Evolutionary conservation across 2,329 filamentous ascomycete species (phyloP), one percentile per base, ranked within the genome.

Genomic region (Venturia pyrina): DNA sequence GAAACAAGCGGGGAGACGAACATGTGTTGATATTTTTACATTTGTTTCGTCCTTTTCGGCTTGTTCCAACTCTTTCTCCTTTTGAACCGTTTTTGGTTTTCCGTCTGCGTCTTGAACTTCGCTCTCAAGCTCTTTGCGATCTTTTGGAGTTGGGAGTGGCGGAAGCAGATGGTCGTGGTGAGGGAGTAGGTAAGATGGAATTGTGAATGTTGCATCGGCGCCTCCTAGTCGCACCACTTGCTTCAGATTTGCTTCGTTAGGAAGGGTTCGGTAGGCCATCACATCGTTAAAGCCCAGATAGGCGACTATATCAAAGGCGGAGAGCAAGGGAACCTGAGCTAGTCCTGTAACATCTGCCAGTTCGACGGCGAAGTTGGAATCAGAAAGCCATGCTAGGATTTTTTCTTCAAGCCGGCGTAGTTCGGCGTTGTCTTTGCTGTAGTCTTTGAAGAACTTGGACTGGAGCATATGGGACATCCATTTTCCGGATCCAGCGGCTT

Each of bases 151-250:
- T 1, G 78, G 76, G 21, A 71, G 70, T 0, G 73, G 67, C 7
- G 82, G 82, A 15, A 83, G 70, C 5, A 84, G 72, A 69, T 84
- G 82, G 66, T 84, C 82, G 68, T 84, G 82, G 68, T 83, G 82
- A 6, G 82, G 82, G 6, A 84, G 75, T 1, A 85, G 71, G 68
- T 78, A 82, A 6, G 75, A 77, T 0, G 82, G 82, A 11, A 84
- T 74, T 3, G 75, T 74, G 62, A 84, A 77, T 0, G 77, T 76
- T 0, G 79, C 80, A 67, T 84, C 81, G 34, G 80, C 80, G 7
- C 82, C 82, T 24, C 79, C 81, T 0, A 84, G 72, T 32, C 79
- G 76, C 7, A 83, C 74, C 1, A 84, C 81, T 69, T 83, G 79
- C 37, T 77, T 78, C 11, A 82, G 73, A 10, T 76, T 73, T 8